Evolutionary conservation across 2,329 filamentous ascomycete genomes (phyloP), one percentile per base, ranked within the genome.

Genomic region (Didymella glomerata): DNA sequence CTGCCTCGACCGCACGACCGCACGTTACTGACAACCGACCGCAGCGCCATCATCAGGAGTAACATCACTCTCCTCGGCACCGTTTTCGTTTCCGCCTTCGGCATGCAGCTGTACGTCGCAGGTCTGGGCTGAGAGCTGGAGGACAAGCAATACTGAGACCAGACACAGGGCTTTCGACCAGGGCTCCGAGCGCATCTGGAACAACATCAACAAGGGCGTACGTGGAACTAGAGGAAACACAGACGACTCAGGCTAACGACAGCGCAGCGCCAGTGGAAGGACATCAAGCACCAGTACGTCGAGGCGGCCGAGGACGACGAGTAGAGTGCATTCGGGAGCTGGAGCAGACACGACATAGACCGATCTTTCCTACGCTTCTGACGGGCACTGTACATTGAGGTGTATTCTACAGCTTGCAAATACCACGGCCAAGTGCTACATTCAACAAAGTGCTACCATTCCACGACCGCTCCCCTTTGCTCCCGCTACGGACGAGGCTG

Each of bases 231-330:
- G 2, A 10, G 20, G 14, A 10, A 8, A 11, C 34, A 30, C 5
- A 10, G n/a, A 13, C 6, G 30, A 22, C 18, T 36, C 16, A 14
- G 25, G 68, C 73, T 75, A 68, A 75, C 55, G 24, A 16, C 27
- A 25, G 18, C 59, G 71, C 76, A 98, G 94, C 92, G 94, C 76
- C 94, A 97, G 96, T 98, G 95, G 95, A 97, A 97, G 87, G 95
- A 99, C 80, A 97, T 99, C 84, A 94, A 96, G 83, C 83, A 89
- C 80, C 89, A 86, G 81, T 99, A 97, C 81, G 80, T 96, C 74
- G 76, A 91, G 81, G 84, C 84, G 60, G 86, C 83, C 56, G 88
- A 90, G 66, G 88, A 88, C 67, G 88, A 89, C 60, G 80, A 76
- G 66, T 75, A 76, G 65, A 54, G 44, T n/a, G 55, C 51, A 48